These are phyloP conservation scores for Saccharomycopsis sp. DNA, from an alignment of 805 yeast species.

Conservation along the genomic window DNA sequence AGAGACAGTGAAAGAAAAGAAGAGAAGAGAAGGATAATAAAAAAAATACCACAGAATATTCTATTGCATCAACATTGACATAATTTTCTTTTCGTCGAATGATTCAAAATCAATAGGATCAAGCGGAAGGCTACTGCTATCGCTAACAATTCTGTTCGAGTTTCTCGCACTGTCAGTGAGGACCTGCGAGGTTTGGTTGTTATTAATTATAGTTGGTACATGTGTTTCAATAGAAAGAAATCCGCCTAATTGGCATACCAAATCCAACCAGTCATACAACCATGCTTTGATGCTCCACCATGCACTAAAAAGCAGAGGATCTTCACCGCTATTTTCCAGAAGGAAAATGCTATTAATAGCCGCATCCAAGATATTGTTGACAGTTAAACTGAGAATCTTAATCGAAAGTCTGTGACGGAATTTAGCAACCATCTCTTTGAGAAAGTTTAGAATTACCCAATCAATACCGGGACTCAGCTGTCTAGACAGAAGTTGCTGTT, in stretches of 20 bases:
- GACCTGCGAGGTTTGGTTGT: neutral
- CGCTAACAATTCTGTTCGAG: neutral
- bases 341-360: neutral
- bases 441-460: neutral
- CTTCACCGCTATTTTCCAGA: neutral
- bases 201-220: neutral
- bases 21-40: neutral
- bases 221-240: neutral
- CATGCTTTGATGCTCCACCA: neutral
- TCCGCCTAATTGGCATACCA: neutral
- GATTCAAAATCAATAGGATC: neutral
- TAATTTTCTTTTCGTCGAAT: neutral
- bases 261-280: neutral
- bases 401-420: neutral
- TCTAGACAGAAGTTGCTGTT: neutral
- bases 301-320: neutral
- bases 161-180: neutral
- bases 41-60: neutral
- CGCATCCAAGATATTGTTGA: neutral
- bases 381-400: neutral
- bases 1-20: neutral
- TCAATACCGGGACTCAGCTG: neutral
- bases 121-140: neutral
- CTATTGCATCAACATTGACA: slow-evolving; percentile 1
- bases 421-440: neutral